Base-by-base conservation (phyloP, 2,329 filamentous ascomycete species). In the Ceratocystis alfenasii region DNA sequence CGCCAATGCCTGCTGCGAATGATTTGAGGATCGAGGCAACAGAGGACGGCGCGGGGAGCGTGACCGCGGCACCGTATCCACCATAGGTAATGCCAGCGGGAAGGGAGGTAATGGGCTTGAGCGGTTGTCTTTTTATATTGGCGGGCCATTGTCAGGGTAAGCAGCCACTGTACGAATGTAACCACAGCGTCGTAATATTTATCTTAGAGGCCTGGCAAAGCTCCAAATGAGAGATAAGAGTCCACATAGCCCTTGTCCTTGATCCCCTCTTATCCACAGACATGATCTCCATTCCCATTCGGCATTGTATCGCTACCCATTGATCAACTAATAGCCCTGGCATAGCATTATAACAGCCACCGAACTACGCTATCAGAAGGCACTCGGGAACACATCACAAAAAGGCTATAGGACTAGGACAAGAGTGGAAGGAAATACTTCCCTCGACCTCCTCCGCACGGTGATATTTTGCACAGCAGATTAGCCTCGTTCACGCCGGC, bases 271-370 rank as follows among this genome's bases (percentile, higher is more conserved):
- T 25, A 53, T 53, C 48, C 25, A 53, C 55, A 59, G 4, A 59
- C 28, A 59, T 59, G 28, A 59, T 59, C 55, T 59, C 17, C 28
- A 17, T 20, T 59, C 55, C 55, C 20, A 28, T 20, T 59, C 55
- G 55, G 55, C 28, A 36, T 28, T 59, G 5, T 4, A 30, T 57
- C 53, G 12, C 25, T 30, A 25, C 7, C 22, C 53, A 57, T 28
- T 53, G 48, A 5, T 12, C 48, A 20, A 20, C 45, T 10, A 22
- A 5, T 22, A 20, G 46, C 46, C 46, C n/a, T 5, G 3, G 46
- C 5, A 50, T 50, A 7, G 17, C 4, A 50, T n/a, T 28, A 4
- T 15, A 17, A 5, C 22, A 57, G 50, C 8, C 22, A 57, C 53
- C 22, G 5, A 17, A 30, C 30, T 33, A 8, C 36, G 36, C 36